A percentile compares a stretch with the other conserved stretches of the same genome.
These are phyloP conservation scores for Lecanosticta acicola DNA, from an alignment of 2,329 filamentous ascomycete species.

Conservation along the genomic window DNA sequence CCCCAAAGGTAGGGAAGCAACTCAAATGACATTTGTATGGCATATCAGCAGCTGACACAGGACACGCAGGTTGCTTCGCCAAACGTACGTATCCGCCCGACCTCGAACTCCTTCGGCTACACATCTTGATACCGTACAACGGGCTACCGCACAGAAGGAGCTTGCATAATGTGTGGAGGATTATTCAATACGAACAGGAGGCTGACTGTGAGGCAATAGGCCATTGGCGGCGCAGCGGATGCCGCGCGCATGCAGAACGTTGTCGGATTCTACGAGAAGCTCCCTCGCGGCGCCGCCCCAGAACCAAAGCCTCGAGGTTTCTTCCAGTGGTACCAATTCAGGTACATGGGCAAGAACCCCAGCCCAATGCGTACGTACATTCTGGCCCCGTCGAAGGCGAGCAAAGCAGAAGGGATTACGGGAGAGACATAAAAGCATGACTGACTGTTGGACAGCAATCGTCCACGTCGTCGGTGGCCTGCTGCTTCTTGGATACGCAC, in stretches of 20 bases:
- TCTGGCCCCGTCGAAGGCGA: not conserved
- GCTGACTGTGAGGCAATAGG: conserved; percentile 51
- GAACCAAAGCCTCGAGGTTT: conserved; percentile 75
- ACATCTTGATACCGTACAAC: not conserved
- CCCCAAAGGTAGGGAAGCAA: conserved; percentile 73
- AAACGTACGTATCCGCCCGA: conserved; percentile 56
- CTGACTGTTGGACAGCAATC: conserved; percentile 59
- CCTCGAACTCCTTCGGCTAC: conserved; percentile 1
- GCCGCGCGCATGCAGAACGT: conserved; percentile 96
- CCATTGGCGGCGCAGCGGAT: conserved; percentile 90
- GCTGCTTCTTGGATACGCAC: conserved; percentile 79
- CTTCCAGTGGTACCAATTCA: conserved; percentile 75
- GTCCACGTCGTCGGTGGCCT: conserved; percentile 77
- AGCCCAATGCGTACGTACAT: conserved; percentile 73
- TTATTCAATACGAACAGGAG: not conserved
- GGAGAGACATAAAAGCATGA: not conserved
- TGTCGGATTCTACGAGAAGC: conserved; percentile 97
- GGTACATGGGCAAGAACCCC: conserved; percentile 92
- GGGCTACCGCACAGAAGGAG: not conserved
- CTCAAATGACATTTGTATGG: conserved; percentile 25
- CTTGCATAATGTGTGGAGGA: not conserved
- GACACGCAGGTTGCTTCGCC: conserved; percentile 67
- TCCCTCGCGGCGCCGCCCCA: conserved; percentile 86
- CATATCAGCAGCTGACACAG: conserved; percentile 24
- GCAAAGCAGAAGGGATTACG: conserved; percentile 5